Conservation (phyloP, 2,329 filamentous ascomycete species). For the Blastomyces emzantsi region DNA sequence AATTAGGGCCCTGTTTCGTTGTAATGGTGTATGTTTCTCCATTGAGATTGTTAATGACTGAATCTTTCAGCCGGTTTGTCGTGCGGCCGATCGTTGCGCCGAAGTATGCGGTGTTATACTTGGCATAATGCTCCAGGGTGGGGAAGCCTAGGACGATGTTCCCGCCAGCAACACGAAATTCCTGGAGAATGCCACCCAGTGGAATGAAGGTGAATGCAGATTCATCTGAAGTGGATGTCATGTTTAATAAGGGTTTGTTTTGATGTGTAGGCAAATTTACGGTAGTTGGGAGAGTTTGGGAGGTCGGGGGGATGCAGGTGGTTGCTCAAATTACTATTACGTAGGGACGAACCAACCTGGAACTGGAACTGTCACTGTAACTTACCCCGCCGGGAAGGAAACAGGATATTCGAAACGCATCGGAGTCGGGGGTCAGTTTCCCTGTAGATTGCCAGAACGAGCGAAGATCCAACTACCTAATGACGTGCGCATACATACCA, state of each 20-base stretch:
- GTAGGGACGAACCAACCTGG: not conserved
- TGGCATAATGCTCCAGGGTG: conserved; percentile 61
- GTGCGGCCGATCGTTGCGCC: conserved; percentile 85
- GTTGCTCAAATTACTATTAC: not conserved
- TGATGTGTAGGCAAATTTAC: not conserved
- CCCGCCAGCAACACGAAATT: conserved; percentile 63
- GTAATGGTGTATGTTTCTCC: conserved; percentile 58
- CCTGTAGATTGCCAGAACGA: not conserved
- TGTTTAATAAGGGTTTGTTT: conserved; percentile 1
- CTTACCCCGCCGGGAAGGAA: not conserved
- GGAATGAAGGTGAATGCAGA: conserved; percentile 38
- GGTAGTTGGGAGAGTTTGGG: not conserved
- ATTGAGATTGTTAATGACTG: conserved; percentile 64
- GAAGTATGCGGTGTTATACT: conserved; percentile 71
- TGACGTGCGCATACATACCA: not conserved
- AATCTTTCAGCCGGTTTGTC: conserved; percentile 70
- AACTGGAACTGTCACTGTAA: not conserved
- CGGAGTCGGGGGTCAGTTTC: not conserved
- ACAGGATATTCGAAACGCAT: not conserved
- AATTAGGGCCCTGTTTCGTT: conserved; percentile 69
- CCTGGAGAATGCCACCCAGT: conserved; percentile 47
- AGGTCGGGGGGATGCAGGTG: not conserved
- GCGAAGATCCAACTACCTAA: not conserved
- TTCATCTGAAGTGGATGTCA: conserved; percentile 17
- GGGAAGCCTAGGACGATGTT: conserved; percentile 90